Evolutionary conservation across 768 basidiomycete genomes (phyloP).

Genomic region (Amanita phalloides): DNA sequence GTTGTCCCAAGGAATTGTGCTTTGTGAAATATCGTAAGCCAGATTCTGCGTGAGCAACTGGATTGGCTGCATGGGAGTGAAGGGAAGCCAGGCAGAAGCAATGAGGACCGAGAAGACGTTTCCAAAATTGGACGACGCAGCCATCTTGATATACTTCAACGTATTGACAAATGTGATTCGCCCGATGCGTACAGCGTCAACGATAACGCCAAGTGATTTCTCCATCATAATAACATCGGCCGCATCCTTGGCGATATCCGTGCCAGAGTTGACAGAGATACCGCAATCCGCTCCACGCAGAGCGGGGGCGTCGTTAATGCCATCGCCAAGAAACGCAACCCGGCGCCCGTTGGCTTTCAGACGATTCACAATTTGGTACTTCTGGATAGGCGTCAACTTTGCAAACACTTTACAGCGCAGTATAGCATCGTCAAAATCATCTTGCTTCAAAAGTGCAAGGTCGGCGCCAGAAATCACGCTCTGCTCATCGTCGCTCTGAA

Average conservation of each 20-base stretch:
- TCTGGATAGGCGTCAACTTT: slow-evolving; percentile 6
- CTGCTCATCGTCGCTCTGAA: not conserved
- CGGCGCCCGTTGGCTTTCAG: not conserved
- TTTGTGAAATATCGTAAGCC: slow-evolving; percentile 25
- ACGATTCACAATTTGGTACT: slow-evolving; percentile 3
- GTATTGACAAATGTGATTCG: slow-evolving; percentile 13
- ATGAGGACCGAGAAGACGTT: slow-evolving; percentile 13
- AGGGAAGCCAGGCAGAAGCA: slow-evolving; percentile 26
- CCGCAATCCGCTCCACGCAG: slow-evolving; percentile 9
- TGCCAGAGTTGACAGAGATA: slow-evolving; percentile 10
- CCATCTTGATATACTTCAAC: slow-evolving; percentile 26
- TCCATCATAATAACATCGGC: slow-evolving; percentile 24
- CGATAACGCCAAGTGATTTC: slow-evolving; percentile 23
- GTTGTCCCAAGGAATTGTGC: slow-evolving; percentile 26
- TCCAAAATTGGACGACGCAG: slow-evolving; percentile 19
- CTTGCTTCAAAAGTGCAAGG: slow-evolving; percentile 14
- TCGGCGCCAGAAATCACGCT: not conserved
- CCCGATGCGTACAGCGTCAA: slow-evolving; percentile 14
- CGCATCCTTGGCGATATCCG: slow-evolving; percentile 25
- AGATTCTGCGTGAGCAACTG: slow-evolving; percentile 22
- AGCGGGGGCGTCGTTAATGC: not conserved
- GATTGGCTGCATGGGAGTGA: slow-evolving; percentile 24
- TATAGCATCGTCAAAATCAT: not conserved
- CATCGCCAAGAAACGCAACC: slow-evolving; percentile 2
- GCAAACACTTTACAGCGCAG: slow-evolving; percentile 2